These are phyloP conservation scores for Boletus coccyginus DNA, from an alignment of 768 basidiomycete genomes.

Conservation along the genomic window DNA sequence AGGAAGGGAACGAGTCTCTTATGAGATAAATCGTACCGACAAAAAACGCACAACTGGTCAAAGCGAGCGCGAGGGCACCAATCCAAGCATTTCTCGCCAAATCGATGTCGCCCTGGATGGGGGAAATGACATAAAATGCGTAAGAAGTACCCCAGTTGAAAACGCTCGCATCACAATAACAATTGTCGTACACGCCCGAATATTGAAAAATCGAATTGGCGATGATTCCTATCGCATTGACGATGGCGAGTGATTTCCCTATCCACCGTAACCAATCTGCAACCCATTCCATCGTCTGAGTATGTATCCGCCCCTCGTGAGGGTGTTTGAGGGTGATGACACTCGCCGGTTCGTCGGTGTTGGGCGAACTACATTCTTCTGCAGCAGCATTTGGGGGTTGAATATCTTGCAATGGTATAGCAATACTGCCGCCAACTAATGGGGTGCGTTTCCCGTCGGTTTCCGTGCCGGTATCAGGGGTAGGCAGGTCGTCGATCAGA, in stretches of 20 bases:
- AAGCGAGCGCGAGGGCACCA: conserved; percentile 34
- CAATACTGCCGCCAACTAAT: accelerated
- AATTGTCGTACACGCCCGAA: conserved; percentile 23
- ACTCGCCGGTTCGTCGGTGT: not conserved
- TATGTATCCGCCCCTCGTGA: not conserved
- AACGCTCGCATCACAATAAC: conserved; percentile 32
- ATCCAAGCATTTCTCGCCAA: conserved; percentile 35
- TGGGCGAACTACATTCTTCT: not conserved
- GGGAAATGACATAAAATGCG: conserved; percentile 32
- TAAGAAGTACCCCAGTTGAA: conserved; percentile 5
- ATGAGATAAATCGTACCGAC: conserved; percentile 29
- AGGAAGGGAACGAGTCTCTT: conserved; percentile 19
- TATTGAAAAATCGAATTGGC: conserved; percentile 30
- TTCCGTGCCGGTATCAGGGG: not conserved
- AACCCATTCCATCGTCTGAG: not conserved
- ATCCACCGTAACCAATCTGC: conserved; percentile 24
- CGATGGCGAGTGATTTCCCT: conserved; percentile 27
- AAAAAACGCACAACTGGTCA: conserved; percentile 22
- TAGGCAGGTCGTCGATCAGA: not conserved
- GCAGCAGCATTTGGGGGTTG: not conserved
- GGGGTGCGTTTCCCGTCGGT: not conserved
- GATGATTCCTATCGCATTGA: conserved; percentile 29
- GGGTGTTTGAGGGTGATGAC: not conserved
- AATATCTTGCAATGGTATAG: not conserved
- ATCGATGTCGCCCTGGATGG: conserved; percentile 15